Percentiles rank a stretch among this genome's conserved stretches.
phyloP scores from a whole-genome alignment of 768 basidiomycete species.

The Favolaschia claudopus region DNA sequence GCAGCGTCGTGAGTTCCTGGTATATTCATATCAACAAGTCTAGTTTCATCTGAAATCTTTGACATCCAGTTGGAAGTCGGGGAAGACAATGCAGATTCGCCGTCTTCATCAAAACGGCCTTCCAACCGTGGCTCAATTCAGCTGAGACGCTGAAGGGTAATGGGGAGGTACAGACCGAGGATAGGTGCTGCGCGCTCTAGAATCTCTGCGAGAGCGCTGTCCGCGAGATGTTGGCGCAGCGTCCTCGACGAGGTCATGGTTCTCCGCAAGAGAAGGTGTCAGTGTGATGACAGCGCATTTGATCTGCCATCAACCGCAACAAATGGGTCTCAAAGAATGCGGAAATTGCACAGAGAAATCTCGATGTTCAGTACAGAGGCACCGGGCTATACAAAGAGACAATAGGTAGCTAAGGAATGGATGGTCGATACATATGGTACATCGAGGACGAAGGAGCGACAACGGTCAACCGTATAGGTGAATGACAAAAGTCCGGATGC shows the following conservation, averaged over 20 bases:
- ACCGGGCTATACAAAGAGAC: too few relatives aligned
- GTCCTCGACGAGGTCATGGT: neutral
- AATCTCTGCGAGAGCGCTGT: conserved; percentile 37
- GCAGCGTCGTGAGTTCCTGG: conserved; percentile 60
- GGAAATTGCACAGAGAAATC: too few relatives aligned
- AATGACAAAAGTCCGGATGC: too few relatives aligned
- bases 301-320: too few relatives aligned
- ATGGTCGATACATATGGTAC: too few relatives aligned
- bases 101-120: conserved; percentile 45
- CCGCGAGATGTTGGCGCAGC: conserved; percentile 2
- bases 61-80: conserved; percentile 57
- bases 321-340: too few relatives aligned
- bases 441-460: too few relatives aligned
- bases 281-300: too few relatives aligned
- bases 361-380: too few relatives aligned
- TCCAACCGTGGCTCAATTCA: conserved; percentile 13
- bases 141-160: neutral
- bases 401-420: too few relatives aligned
- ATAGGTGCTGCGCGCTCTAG: conserved; percentile 41
- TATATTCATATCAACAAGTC: conserved; percentile 57
- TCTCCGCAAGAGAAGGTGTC: neutral
- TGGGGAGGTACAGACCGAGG: conserved; percentile 29
- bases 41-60: conserved; percentile 47
- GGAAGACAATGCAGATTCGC: conserved; percentile 39
- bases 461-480: too few relatives aligned